These are phyloP conservation scores for Sporothrix euskadiensis DNA, from an alignment of 2,329 filamentous ascomycete species.

Conservation along the genomic window DNA sequence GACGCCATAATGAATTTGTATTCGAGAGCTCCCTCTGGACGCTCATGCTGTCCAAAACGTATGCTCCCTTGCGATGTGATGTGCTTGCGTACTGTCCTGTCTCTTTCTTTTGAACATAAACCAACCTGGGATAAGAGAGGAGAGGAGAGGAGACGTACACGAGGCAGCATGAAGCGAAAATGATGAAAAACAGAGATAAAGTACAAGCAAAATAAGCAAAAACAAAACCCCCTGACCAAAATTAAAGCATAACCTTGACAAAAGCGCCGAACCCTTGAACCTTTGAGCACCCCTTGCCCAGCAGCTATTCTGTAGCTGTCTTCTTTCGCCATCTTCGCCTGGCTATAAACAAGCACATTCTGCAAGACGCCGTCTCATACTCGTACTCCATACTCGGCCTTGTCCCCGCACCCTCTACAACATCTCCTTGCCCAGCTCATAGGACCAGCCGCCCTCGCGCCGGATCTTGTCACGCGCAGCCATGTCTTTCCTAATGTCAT, in stretches of 20 bases:
- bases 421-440: conserved; percentile 56
- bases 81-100: neutral
- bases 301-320: neutral
- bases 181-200: neutral
- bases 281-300: conserved; percentile 3
- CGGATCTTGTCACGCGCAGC: conserved; percentile 77
- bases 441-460: conserved; percentile 83
- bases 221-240: neutral
- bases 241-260: neutral
- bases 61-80: neutral
- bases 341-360: neutral
- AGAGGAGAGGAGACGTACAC: neutral
- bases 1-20: neutral
- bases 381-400: no score
- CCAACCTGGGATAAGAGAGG: neutral
- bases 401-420: conserved; percentile 32
- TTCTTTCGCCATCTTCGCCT: neutral
- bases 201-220: neutral
- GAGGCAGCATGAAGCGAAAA: neutral
- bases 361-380: neutral
- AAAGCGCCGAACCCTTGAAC: conserved; percentile 7
- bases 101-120: neutral
- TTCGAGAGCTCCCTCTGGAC: neutral
- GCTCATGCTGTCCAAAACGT: neutral
- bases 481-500: conserved; percentile 79